phyloP scores from a whole-genome alignment of 139 green algal species.

The Trebouxia sp. region DNA sequence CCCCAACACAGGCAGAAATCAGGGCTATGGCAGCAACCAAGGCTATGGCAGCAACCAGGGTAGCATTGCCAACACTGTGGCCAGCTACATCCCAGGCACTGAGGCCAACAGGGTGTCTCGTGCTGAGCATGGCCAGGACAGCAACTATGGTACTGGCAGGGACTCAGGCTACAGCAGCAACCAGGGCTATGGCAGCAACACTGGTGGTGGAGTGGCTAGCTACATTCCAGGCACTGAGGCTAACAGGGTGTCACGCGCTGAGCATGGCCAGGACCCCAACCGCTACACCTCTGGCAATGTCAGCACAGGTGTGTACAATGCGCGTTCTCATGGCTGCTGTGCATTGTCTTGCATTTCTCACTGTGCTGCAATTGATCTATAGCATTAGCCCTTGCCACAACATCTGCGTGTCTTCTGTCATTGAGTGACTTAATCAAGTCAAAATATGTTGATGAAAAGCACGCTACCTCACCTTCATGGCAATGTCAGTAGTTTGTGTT shows the following conservation, averaged over 20 bases:
- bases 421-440: too few relatives aligned
- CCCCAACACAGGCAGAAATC: not conserved
- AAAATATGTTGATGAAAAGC: too few relatives aligned
- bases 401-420: too few relatives aligned
- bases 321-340: too few relatives aligned
- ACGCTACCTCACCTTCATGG: too few relatives aligned
- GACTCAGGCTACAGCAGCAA: not conserved
- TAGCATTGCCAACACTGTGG: not conserved
- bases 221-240: slow-evolving; percentile 22
- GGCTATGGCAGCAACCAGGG: not conserved
- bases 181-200: not conserved
- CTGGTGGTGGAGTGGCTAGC: not conserved
- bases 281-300: not conserved
- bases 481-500: too few relatives aligned
- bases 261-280: slow-evolving; percentile 14
- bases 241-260: slow-evolving; percentile 8
- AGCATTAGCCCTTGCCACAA: too few relatives aligned
- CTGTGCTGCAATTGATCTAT: too few relatives aligned
- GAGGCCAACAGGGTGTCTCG: slow-evolving; percentile 18
- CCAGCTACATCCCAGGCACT: slow-evolving; percentile 17
- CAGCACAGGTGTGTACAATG: too few relatives aligned
- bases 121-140: slow-evolving; percentile 6
- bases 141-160: not conserved
- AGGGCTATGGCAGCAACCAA: not conserved
- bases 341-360: too few relatives aligned